Evolutionary conservation across 441 rosid species (phyloP), one percentile per base, ranked within the genome.

Genomic region (Biscutella auriculata): DNA sequence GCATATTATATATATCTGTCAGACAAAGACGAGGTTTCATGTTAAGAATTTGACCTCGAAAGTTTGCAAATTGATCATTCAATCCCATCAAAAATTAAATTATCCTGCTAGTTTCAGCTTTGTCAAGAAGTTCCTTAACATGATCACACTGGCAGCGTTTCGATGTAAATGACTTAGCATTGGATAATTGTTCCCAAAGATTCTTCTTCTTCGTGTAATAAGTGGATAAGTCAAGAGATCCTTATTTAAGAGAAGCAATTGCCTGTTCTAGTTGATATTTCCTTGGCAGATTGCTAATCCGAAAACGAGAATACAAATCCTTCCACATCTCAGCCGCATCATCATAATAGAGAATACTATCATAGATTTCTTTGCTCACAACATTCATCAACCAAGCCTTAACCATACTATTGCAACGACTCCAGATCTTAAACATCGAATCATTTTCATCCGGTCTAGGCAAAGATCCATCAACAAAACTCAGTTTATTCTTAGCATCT

Each of bases 141-240:
- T 43, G 28, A 0, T 10, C 29, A 43, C 48, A 43, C 1, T 19
- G 6, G 28, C 28, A 0, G n/a, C n/a, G n/a, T n/a, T n/a, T n/a
- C n/a, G n/a, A n/a, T n/a, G n/a, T n/a, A n/a, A n/a, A n/a, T n/a
- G n/a, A n/a, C n/a, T n/a, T n/a, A n/a, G n/a, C n/a, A n/a, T n/a
- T n/a, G n/a, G n/a, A n/a, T n/a, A 43, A 5, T 5, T 21, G 26
- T 5, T 16, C 26, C 30, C 50, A 45, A 0, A 45, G 1, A 0
- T 30, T 45, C 5, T 45, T 37, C 50, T 23, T 45, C 32, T 45
- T n/a, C 0, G 32, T 45, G 3, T 25, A 45, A 0, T 45, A 45
- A 0, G 40, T 6, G 0, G 27, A 50, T 0, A 50, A 4, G 1
- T 10, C 40, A 0, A 32, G 1, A 0, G 4, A 0, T 0, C 55